phyloP scores from a whole-genome alignment of 2,329 filamentous ascomycete genomes.

The Thelonectria blattea region DNA sequence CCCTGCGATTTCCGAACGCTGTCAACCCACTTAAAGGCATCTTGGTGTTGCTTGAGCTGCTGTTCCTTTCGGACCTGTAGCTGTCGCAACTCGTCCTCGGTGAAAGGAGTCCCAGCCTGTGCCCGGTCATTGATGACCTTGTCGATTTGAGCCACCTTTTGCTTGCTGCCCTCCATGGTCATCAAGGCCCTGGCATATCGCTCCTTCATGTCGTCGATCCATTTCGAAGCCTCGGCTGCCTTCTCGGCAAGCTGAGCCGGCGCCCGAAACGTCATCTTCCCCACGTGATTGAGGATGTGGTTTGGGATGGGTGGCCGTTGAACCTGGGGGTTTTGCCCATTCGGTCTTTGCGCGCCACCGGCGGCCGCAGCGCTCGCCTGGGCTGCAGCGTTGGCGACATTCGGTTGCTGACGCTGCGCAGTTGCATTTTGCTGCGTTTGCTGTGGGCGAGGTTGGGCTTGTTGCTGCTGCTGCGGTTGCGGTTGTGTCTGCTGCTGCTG shows the following conservation, averaged over 20 bases:
- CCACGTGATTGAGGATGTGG: constrained; percentile 54
- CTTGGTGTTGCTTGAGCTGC: constrained; percentile 51
- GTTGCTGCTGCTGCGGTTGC: constrained; percentile 31
- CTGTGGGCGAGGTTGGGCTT: constrained; percentile 32
- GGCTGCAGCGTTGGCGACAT: constrained; percentile 2
- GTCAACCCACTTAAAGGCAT: constrained; percentile 57
- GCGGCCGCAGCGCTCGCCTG: constrained; percentile 18
- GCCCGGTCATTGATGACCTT: constrained; percentile 49
- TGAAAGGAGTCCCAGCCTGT: constrained; percentile 51
- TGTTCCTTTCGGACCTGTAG: constrained; percentile 52
- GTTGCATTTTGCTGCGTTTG: constrained; percentile 30
- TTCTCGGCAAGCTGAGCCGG: constrained; percentile 52
- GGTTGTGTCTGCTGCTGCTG: constrained; percentile 29
- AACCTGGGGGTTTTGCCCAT: constrained; percentile 23
- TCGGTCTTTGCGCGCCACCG: constrained; percentile 28
- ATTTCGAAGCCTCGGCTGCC: constrained; percentile 53
- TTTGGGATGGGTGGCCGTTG: constrained; percentile 47
- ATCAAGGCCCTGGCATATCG: constrained; percentile 56
- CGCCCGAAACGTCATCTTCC: constrained; percentile 53
- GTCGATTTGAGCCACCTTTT: constrained; percentile 51
- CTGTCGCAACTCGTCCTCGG: constrained; percentile 54
- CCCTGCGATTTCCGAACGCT: constrained; percentile 54
- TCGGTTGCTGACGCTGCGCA: constrained; percentile 21
- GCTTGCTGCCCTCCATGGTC: constrained; percentile 55
- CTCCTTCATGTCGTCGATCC: constrained; percentile 54